These are phyloP conservation scores for Prunus salicina DNA, from an alignment of 306 rosid genomes.

Conservation along the genomic window DNA sequence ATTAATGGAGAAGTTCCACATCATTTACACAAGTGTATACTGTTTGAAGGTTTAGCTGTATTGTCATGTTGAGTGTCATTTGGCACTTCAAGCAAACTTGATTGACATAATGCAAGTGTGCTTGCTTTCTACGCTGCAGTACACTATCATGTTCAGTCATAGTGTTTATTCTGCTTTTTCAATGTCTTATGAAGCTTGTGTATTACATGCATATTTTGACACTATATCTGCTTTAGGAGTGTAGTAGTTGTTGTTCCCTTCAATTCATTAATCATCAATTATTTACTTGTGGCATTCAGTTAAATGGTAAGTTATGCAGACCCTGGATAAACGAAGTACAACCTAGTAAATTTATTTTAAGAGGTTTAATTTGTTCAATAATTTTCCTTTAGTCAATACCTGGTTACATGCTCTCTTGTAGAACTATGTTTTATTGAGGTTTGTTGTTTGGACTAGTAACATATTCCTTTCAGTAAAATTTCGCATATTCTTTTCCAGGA, in stretches of 20 bases:
- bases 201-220: neutral
- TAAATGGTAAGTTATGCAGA: neutral
- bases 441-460: neutral
- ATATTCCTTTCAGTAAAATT: constrained; percentile 4
- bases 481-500: constrained; percentile 39
- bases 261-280: neutral
- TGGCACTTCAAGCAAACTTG: neutral
- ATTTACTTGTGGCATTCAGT: neutral
- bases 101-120: neutral
- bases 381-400: neutral
- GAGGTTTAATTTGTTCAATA: neutral
- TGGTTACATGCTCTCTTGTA: neutral
- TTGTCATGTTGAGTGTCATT: neutral
- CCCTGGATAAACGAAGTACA: neutral
- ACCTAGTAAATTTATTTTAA: neutral
- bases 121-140: neutral
- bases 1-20: neutral
- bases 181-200: neutral
- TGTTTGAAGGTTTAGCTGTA: neutral
- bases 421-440: neutral
- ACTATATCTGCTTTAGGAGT: neutral
- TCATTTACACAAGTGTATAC: neutral
- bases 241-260: neutral
- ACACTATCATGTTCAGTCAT: too few relatives aligned
- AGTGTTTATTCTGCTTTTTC: neutral